A percentile compares a stretch with the other conserved stretches of the same genome.
Evolutionary conservation across 257 asterid genomes (phyloP).

Genomic region (Solanum commersonii): DNA sequence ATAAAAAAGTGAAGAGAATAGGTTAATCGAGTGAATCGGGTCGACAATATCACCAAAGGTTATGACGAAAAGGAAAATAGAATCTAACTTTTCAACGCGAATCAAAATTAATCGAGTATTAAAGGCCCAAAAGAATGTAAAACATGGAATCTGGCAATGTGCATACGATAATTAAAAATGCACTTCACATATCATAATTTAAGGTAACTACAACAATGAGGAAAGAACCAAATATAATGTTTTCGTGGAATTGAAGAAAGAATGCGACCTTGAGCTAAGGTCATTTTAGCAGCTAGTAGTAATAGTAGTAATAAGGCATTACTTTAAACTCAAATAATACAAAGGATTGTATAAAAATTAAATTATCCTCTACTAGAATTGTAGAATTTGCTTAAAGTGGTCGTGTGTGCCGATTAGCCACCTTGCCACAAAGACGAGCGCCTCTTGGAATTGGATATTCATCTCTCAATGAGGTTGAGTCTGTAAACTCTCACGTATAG

Average conservation of each 20-base stretch:
- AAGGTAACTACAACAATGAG: not conserved
- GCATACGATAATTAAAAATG: not conserved
- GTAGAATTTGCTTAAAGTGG: constrained; percentile 25
- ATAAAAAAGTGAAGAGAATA: not conserved
- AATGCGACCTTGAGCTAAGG: constrained; percentile 66
- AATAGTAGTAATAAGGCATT: not conserved
- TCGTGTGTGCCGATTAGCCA: constrained; percentile 46
- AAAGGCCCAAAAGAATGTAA: not conserved
- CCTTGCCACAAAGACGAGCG: constrained; percentile 65
- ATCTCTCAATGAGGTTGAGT: constrained; percentile 62
- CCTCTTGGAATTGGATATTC: constrained; percentile 63
- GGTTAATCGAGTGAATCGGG: not conserved
- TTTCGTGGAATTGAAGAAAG: constrained; percentile 18
- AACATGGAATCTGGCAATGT: not conserved
- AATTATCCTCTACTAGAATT: not conserved
- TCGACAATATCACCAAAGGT: not conserved
- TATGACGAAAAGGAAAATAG: fast-evolving
- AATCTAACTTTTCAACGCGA: not conserved
- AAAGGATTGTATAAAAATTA: not conserved
- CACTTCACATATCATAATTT: not conserved
- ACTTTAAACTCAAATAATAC: not conserved
- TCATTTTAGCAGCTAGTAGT: constrained; percentile 6
- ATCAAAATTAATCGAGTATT: not conserved
- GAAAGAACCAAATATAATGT: not conserved
- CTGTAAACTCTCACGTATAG: constrained; percentile 41